Evolutionary conservation across 148 eudicot genomes (phyloP), one percentile per base, ranked within the genome.

Genomic region (Tetragonia tetragonoides): DNA sequence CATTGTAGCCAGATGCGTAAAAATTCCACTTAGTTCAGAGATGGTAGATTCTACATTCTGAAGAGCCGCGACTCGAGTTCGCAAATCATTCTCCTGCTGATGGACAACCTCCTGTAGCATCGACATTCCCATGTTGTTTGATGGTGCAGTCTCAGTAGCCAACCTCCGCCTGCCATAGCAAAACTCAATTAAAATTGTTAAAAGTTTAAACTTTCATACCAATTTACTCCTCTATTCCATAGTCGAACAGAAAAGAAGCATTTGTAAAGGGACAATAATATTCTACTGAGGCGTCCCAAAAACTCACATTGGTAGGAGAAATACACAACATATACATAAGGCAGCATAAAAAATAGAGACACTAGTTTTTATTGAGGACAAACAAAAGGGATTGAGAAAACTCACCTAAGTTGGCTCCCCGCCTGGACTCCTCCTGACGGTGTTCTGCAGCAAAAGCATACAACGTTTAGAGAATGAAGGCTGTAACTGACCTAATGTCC

Each of bases 31-130:
- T 68, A 93, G 85, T 78, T 93, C 98, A 5, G 92, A 68, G 73
- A 93, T 91, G 60, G 98, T 91, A 56, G 94, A 91, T 79, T 93
- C 98, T 71, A 93, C 98, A 79, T 88, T 90, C 81, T 89, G 91
- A 82, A 93, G 98, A 79, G 97, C 97, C 66, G 86, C 78, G 67
- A 87, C 88, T 39, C 94, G 89, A 79, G 83, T 82, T 77, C 82
- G 91, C 17, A 87, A 83, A 73, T 85, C 78, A 64, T 46, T 88
- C 73, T 90, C 97, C 77, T 91, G 91, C 79, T 83, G 87, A 72
- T 94, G 92, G 70, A 81, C 94, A 66, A 83, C 87, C 79, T 90
- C 91, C 83, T 90, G 94, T 81, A 88, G 82, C 92, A 93, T 88
- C 41, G 95, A 84, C 82, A 82, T 83, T 85, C 86, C 90, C 91